These are phyloP conservation scores for Boletus reticulatus DNA, from an alignment of 768 basidiomycete species.

Conservation along the genomic window DNA sequence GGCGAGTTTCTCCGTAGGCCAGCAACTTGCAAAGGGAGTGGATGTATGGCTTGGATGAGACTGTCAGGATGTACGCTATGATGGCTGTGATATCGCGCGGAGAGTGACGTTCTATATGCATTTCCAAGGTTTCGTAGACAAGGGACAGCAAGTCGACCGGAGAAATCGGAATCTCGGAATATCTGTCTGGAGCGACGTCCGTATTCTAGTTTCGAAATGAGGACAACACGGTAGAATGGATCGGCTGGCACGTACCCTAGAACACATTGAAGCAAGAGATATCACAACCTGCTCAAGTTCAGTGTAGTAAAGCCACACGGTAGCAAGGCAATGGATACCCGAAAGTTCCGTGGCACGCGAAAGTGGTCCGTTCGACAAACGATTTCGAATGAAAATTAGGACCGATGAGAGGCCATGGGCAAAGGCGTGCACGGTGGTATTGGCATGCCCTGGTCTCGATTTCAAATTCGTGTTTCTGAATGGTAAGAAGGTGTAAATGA, in stretches of 20 bases:
- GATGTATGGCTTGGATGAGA: conserved; percentile 62
- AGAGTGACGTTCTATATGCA: conserved; percentile 55
- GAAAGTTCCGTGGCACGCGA: conserved; percentile 20
- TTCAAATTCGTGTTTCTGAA: conserved; percentile 5
- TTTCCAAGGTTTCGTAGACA: conserved; percentile 56
- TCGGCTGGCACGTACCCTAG: conserved; percentile 46
- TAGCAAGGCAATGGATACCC: conserved; percentile 32
- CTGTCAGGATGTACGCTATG: conserved; percentile 67
- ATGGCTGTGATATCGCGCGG: conserved; percentile 46
- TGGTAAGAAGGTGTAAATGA: not conserved
- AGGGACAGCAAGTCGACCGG: conserved; percentile 55
- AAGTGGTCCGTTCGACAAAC: conserved; percentile 41
- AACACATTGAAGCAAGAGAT: conserved; percentile 57
- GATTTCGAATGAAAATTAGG: conserved; percentile 48
- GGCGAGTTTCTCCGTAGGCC: conserved; percentile 41
- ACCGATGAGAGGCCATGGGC: conserved; percentile 60
- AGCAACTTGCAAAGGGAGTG: conserved; percentile 56
- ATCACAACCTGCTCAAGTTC: conserved; percentile 47
- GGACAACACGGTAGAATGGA: too few species aligned
- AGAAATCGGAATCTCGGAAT: conserved; percentile 41
- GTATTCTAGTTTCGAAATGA: conserved; percentile 27
- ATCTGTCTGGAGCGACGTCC: conserved; percentile 35
- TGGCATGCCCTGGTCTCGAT: conserved; percentile 43
- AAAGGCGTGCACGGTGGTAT: conserved; percentile 63
- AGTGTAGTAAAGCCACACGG: conserved; percentile 50